A percentile compares a stretch with the other conserved stretches of the same genome.
Evolutionary conservation across 1,284 basidiomycete genomes (phyloP).

Genomic region (Cryptococcus amylolentus): DNA sequence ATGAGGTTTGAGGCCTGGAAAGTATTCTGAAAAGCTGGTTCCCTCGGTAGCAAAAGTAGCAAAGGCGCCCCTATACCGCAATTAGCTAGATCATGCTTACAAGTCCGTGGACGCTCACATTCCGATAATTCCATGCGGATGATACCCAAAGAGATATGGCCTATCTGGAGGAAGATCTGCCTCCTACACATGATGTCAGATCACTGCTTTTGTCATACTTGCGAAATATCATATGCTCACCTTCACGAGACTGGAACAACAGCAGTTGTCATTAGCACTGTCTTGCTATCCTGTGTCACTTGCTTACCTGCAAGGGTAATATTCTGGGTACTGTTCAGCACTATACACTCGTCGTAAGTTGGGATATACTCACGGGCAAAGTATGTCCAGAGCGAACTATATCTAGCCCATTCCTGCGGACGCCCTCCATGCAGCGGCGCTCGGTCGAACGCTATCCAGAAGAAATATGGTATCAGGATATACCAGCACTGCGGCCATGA

Average conservation of each 20-base stretch:
- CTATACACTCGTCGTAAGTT: neutral
- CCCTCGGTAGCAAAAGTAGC: constrained; percentile 93
- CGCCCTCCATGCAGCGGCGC: constrained; percentile 76
- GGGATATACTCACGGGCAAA: constrained; percentile 36
- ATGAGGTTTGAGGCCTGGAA: constrained; percentile 89
- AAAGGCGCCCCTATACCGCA: constrained; percentile 70
- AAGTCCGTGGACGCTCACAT: constrained; percentile 59
- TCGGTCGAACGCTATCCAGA: constrained; percentile 77
- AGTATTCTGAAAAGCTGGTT: constrained; percentile 84
- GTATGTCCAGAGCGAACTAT: constrained; percentile 65
- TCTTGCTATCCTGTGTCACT: constrained; percentile 1
- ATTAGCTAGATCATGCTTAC: neutral
- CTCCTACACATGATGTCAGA: constrained; percentile 55
- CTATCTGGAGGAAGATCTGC: constrained; percentile 84
- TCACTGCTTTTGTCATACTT: constrained; percentile 1
- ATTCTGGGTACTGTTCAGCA: constrained; percentile 54
- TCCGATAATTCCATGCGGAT: constrained; percentile 93
- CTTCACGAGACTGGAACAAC: constrained; percentile 31
- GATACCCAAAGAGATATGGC: constrained; percentile 94
- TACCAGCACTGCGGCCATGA: constrained; percentile 89
- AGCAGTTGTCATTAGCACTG: neutral
- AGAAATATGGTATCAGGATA: constrained; percentile 69
- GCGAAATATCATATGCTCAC: constrained; percentile 6
- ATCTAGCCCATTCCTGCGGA: constrained; percentile 71
- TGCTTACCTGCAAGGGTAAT: constrained; percentile 65